Conservation (phyloP, 805 yeast genomes). For the Pichia nanzhaoensis region DNA sequence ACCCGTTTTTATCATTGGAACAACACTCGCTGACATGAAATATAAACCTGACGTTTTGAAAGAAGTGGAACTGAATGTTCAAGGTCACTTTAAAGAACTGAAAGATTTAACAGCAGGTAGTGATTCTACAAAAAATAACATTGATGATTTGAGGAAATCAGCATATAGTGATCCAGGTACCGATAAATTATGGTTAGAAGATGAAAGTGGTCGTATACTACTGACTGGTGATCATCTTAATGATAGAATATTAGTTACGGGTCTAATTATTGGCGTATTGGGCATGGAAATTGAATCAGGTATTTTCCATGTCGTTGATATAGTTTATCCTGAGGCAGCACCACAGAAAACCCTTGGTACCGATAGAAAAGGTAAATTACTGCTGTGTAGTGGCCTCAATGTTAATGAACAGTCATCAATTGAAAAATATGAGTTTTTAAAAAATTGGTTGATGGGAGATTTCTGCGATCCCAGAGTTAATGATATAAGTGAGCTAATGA, state of each 20-base stretch:
- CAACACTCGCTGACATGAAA: slow-evolving; percentile 76
- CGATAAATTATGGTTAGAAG: slow-evolving; percentile 73
- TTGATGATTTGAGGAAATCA: slow-evolving; percentile 28
- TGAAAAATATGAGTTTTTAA: slow-evolving; percentile 48
- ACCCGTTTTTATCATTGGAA: slow-evolving; percentile 80
- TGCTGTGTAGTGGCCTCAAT: slow-evolving; percentile 72
- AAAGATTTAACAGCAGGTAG: slow-evolving; percentile 5
- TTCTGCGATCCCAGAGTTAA: slow-evolving; percentile 29
- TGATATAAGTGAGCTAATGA: slow-evolving; percentile 19
- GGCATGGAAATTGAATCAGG: slow-evolving; percentile 87
- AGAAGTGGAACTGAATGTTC: slow-evolving; percentile 62
- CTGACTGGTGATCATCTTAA: slow-evolving; percentile 59
- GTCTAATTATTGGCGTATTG: slow-evolving; percentile 76
- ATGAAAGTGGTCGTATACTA: slow-evolving; percentile 82
- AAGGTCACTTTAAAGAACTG: slow-evolving; percentile 39
- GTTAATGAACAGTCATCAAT: slow-evolving; percentile 39
- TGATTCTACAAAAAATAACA: slow-evolving; percentile 16
- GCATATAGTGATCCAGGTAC: slow-evolving; percentile 49
- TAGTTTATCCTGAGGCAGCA: slow-evolving; percentile 61
- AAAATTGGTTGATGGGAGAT: slow-evolving; percentile 68
- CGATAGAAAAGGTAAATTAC: slow-evolving; percentile 38
- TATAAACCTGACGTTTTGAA: slow-evolving; percentile 78
- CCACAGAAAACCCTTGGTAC: slow-evolving; percentile 37
- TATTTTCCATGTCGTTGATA: slow-evolving; percentile 73
- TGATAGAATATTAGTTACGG: slow-evolving; percentile 68